phyloP scores from a whole-genome alignment of 2,329 filamentous ascomycete species.

The Alternaria infectoria region DNA sequence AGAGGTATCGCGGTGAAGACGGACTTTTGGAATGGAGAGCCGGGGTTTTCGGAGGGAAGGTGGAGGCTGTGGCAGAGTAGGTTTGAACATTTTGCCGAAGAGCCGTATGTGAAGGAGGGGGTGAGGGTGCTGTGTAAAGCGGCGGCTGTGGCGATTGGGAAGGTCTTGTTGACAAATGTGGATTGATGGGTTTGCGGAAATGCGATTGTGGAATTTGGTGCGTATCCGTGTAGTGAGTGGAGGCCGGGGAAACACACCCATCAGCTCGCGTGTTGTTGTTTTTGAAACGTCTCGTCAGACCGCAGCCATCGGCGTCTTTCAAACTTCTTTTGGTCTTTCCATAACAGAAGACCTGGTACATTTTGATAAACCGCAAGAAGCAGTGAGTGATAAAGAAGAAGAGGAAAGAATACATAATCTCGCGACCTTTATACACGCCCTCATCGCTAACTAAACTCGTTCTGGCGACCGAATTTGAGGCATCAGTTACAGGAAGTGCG shows the following conservation, averaged over 20 bases:
- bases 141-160: background rate
- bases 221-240: too few relatives aligned
- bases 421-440: background rate
- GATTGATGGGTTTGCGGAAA: background rate
- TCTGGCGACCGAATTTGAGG: background rate
- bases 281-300: background rate
- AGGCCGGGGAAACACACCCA: too few relatives aligned
- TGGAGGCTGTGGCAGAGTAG: background rate
- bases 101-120: background rate
- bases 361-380: background rate
- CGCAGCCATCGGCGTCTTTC: background rate
- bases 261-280: too few relatives aligned
- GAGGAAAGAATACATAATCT: fast-evolving
- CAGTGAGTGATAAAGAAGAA: background rate
- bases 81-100: background rate
- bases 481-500: background rate
- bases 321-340: background rate
- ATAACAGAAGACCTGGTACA: too few relatives aligned
- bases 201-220: too few relatives aligned
- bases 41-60: background rate
- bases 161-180: fast-evolving
- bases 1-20: background rate
- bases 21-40: background rate
- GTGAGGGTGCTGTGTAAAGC: background rate
- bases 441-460: background rate